Evolutionary conservation across 768 basidiomycete genomes (phyloP), one percentile per base, ranked within the genome.

Genomic region (Xerocomellus amylosporus): DNA sequence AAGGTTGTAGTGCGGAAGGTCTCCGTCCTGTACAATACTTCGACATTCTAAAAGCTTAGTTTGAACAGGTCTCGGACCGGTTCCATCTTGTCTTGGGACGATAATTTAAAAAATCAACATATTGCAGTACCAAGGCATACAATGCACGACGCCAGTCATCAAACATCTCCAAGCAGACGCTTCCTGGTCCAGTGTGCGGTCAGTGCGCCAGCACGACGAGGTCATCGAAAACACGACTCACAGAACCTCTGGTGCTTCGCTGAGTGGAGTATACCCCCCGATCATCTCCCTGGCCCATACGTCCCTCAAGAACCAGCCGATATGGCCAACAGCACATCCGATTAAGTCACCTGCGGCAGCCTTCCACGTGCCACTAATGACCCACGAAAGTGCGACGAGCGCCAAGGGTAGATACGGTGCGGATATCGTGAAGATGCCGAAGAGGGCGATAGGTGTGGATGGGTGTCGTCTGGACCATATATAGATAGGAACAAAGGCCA

Each of bases 381-480:
- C 71, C 89, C 89, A 90, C 0, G 88, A 88, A 64, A 98, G 90
- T 0, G 78, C 88, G 20, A 98, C 90, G 33, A 98, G 86, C 0
- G 93, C 93, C 30, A 95, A 73, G 3, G 96, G 96, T 7, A 99
- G 85, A 71, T 99, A 98, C 0, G 96, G 93, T 0, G 96, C 96
- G 0, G 92, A 88, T 65, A 99, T 94, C 4, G 92, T 98, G 64
- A 98, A 79, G 26, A 98, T 76, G 9, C 96, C 96, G 63, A 99
- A 97, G 15, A 99, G 82, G 3, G 93, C 95, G 54, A 99, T 93
- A n/a, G 93, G 92, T 4, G 93, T 92, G 5, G 88, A 85, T 4
- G 96, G 94, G 68, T 99, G 96, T 20, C 94, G 81, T 49, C 96
- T 78, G 17, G 94, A 93, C 97, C 97, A 99, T 55, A 98, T 78